Evolutionary conservation across 345 rosid species (phyloP).

Genomic region (Angophora floribunda): DNA sequence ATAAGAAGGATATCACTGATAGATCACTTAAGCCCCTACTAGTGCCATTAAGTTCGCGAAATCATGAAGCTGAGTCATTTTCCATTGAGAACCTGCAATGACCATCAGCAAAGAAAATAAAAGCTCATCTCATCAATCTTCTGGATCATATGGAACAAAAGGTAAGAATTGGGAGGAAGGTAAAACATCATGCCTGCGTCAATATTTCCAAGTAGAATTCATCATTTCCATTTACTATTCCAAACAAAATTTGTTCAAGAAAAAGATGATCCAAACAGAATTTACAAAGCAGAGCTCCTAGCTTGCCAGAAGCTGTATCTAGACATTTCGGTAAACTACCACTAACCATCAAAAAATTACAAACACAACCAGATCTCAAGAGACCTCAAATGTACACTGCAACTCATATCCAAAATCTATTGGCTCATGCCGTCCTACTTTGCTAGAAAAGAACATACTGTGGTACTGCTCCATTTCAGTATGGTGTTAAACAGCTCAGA

Average conservation of each 20-base stretch:
- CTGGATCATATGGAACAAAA: background rate
- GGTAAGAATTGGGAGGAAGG: background rate
- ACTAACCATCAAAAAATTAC: background rate
- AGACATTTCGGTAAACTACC: background rate
- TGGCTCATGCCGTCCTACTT: background rate
- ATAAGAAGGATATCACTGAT: background rate
- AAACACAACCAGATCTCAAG: background rate
- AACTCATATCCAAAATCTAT: background rate
- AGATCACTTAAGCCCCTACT: background rate
- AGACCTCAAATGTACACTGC: background rate
- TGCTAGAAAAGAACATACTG: background rate
- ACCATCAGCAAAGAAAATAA: background rate
- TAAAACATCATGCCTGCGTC: background rate
- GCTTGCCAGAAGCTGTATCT: background rate
- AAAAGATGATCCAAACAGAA: background rate
- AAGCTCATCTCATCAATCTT: background rate
- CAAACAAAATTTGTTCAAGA: background rate
- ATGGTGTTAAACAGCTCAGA: background rate
- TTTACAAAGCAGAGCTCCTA: background rate
- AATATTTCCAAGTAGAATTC: background rate
- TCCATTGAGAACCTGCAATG: background rate
- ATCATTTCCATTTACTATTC: background rate
- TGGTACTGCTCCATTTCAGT: background rate
- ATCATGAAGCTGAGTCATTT: background rate
- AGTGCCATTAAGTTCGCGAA: background rate